Evolutionary conservation across 2,329 filamentous ascomycete species (phyloP).

Genomic region (Akanthomyces dipterigenus): DNA sequence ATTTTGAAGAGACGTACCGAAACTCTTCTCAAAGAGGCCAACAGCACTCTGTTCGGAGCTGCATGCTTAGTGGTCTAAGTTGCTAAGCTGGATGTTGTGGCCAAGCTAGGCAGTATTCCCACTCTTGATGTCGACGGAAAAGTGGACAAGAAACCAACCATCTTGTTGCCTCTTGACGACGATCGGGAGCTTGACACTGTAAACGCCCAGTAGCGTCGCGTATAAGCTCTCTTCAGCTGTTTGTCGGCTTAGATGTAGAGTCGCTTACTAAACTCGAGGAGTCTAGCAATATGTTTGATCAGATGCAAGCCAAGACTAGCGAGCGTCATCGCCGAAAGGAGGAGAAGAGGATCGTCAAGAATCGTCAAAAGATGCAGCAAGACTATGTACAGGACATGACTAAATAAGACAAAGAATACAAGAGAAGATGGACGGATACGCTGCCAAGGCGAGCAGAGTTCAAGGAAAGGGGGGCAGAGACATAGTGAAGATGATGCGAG

Average conservation of each 20-base stretch:
- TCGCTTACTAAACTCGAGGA: constrained; percentile 4
- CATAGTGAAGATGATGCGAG: not conserved
- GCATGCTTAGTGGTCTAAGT: constrained; percentile 14
- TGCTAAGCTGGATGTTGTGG: constrained; percentile 17
- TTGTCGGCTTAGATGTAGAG: constrained; percentile 15
- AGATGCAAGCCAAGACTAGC: constrained; percentile 13
- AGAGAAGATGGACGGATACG: constrained; percentile 2
- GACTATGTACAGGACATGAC: not conserved
- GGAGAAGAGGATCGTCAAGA: constrained; percentile 14
- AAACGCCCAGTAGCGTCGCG: constrained; percentile 15
- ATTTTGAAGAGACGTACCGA: constrained; percentile 17
- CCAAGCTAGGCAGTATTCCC: constrained; percentile 15
- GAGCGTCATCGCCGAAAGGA: constrained; percentile 13
- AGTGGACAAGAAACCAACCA: constrained; percentile 8
- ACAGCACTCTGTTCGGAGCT: constrained; percentile 13
- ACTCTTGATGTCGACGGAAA: constrained; percentile 15
- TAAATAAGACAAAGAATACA: constrained; percentile 3
- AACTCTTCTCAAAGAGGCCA: constrained; percentile 13
- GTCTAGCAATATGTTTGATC: constrained; percentile 5
- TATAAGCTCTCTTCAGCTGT: constrained; percentile 14
- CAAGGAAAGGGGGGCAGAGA: not conserved
- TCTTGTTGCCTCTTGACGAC: constrained; percentile 14
- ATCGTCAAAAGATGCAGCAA: constrained; percentile 10
- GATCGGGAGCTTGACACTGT: not conserved
- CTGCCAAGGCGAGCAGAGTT: not conserved